Percentiles rank a stretch among this genome's conserved stretches.
Evolutionary conservation across 306 rosid genomes (phyloP).

Genomic region (Vigna unguiculata): DNA sequence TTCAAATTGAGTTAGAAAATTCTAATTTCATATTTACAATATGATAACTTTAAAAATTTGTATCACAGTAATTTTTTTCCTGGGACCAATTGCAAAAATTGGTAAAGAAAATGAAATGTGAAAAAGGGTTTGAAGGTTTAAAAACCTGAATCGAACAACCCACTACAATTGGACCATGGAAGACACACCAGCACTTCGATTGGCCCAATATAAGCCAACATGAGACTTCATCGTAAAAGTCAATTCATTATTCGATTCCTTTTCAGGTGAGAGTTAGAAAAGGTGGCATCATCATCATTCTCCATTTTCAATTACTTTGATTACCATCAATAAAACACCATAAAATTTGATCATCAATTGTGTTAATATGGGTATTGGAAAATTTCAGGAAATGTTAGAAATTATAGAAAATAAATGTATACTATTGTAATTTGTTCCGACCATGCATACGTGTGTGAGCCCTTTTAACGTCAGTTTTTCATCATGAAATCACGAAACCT

Average conservation of each 20-base stretch:
- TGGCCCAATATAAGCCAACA: background rate
- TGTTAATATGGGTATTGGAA: too few species aligned
- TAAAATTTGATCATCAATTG: background rate
- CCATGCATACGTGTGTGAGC: too few species aligned
- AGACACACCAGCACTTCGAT: background rate
- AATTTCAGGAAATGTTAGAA: too few species aligned
- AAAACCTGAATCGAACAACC: background rate
- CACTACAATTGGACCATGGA: background rate
- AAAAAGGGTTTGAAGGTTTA: background rate
- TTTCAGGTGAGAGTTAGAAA: background rate
- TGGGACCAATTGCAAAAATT: background rate
- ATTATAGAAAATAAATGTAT: too few species aligned
- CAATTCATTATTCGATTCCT: background rate
- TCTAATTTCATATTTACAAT: background rate
- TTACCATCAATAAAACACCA: background rate
- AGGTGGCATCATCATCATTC: background rate
- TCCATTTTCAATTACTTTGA: background rate
- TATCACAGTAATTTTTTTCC: background rate
- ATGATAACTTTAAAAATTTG: background rate
- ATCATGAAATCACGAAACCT: too few species aligned
- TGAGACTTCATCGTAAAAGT: background rate
- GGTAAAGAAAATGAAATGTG: background rate
- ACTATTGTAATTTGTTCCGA: background rate
- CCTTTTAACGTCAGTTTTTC: too few species aligned
- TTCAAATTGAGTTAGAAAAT: background rate